These are phyloP conservation scores for Spathaspora sp. DNA, from an alignment of 1,139 yeast genomes.

Conservation along the genomic window DNA sequence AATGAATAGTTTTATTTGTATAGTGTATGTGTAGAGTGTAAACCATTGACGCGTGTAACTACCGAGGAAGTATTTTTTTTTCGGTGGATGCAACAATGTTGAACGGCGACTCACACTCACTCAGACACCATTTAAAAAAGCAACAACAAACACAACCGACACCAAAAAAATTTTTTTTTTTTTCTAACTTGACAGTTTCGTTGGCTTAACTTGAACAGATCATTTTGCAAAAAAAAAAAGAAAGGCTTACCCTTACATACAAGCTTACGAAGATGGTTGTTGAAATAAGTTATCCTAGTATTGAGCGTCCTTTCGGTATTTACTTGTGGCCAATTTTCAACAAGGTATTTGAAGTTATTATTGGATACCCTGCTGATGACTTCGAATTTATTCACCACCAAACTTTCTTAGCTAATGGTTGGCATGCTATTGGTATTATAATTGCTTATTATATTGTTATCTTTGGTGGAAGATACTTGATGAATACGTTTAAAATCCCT, in stretches of 20 bases:
- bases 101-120: neutral
- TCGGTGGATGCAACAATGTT: neutral
- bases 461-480: constrained; percentile 69
- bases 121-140: neutral
- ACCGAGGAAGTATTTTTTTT: neutral
- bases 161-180: neutral
- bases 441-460: constrained; percentile 76
- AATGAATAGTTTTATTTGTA: neutral
- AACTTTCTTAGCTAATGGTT: constrained; percentile 70
- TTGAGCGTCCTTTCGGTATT: constrained; percentile 87
- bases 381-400: constrained; percentile 67
- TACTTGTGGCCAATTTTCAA: constrained; percentile 88
- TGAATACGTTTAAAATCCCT: constrained; percentile 48
- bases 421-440: constrained; percentile 60
- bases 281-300: constrained; percentile 46
- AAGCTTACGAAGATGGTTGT: constrained; percentile 6
- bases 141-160: neutral
- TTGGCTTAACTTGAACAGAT: neutral
- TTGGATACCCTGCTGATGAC: constrained; percentile 69
- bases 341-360: constrained; percentile 46
- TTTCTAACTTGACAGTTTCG: neutral
- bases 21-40: neutral
- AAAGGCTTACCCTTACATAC: neutral
- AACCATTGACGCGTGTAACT: neutral
- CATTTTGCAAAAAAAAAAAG: neutral